Conservation (phyloP, 305 asterid genomes). For the Fraxinus dipetala region DNA sequence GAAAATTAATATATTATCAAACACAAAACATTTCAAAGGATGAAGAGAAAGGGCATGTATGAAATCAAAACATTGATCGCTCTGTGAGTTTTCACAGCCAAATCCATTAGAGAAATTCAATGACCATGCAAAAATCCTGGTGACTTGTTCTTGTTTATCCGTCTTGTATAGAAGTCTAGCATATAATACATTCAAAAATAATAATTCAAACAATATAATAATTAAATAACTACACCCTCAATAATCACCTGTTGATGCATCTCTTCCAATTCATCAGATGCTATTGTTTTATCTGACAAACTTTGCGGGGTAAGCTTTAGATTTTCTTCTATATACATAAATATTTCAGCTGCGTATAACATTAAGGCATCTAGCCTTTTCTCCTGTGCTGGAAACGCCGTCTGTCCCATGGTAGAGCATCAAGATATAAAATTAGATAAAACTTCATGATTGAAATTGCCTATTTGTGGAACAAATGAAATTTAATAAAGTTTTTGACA, state of each 20-base stretch:
- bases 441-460: conserved; percentile 12
- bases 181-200: not conserved
- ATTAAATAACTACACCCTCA: conserved; percentile 16
- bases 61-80: not conserved
- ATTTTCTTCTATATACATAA: conserved; percentile 80
- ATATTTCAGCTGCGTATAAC: conserved; percentile 70
- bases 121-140: not conserved
- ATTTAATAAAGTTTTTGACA: not conserved
- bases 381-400: conserved; percentile 85
- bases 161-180: not conserved
- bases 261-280: conserved; percentile 89
- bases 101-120: conserved; percentile 6
- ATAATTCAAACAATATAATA: conserved; percentile 16
- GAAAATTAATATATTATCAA: not conserved
- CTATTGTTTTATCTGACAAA: conserved; percentile 85
- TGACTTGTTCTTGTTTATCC: not conserved
- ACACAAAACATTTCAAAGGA: not conserved
- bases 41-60: not conserved
- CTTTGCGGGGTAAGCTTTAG: conserved; percentile 88
- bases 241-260: conserved; percentile 83
- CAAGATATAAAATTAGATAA: conserved; percentile 20
- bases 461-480: not conserved
- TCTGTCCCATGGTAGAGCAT: conserved; percentile 41
- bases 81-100: conserved; percentile 14
- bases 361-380: conserved; percentile 84